phyloP scores from a whole-genome alignment of 1,284 basidiomycete species.

The Fomitopsis palustris region DNA sequence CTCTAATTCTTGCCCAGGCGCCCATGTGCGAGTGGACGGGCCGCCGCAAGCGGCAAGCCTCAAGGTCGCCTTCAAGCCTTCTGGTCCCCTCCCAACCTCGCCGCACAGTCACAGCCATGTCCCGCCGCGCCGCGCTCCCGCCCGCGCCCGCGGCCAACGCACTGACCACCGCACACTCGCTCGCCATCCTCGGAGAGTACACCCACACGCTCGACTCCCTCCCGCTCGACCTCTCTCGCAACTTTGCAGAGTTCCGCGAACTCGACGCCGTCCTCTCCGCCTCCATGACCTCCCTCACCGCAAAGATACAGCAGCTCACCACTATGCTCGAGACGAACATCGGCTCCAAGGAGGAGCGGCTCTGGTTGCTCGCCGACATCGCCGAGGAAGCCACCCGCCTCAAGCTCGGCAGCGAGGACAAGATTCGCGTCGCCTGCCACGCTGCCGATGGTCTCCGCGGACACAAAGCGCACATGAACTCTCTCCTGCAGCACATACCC shows the following conservation, averaged over 20 bases:
- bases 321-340: conserved; percentile 71
- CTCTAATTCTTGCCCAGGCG: neutral
- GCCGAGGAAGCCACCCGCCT: conserved; percentile 91
- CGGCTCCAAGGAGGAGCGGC: conserved; percentile 73
- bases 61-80: neutral
- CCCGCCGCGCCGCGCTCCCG: conserved; percentile 2
- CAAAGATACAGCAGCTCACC: conserved; percentile 74
- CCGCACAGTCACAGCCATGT: conserved; percentile 2
- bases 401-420: conserved; percentile 97
- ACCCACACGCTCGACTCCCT: conserved; percentile 92
- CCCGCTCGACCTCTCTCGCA: conserved; percentile 91
- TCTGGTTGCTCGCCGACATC: conserved; percentile 88
- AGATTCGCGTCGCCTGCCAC: conserved; percentile 94
- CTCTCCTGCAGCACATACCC: conserved; percentile 64
- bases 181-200: conserved; percentile 75
- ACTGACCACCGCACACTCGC: conserved; percentile 50
- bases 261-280: conserved; percentile 95
- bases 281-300: conserved; percentile 76
- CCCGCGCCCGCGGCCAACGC: conserved; percentile 4
- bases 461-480: conserved; percentile 68
- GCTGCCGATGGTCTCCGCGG: conserved; percentile 87
- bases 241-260: conserved; percentile 94
- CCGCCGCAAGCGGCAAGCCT: neutral
- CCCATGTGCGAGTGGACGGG: neutral
- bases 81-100: neutral